phyloP scores from a whole-genome alignment of 257 asterid genomes.

The Capsicum rhomboideum region DNA sequence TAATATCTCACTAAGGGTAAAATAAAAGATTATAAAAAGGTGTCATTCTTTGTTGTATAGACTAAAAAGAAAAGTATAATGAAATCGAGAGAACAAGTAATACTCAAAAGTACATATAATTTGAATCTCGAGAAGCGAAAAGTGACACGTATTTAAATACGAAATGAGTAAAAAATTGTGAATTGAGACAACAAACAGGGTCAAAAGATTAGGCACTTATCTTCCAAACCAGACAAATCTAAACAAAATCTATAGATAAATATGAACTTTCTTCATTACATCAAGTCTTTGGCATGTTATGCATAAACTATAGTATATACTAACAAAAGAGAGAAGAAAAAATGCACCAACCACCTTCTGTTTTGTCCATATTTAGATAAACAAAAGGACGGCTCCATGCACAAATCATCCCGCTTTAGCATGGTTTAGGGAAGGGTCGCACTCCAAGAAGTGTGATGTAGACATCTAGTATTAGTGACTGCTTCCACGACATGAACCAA shows the following conservation, averaged over 20 bases:
- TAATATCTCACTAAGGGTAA: background rate
- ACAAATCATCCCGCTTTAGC: background rate
- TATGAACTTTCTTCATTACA: background rate
- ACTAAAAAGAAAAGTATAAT: background rate
- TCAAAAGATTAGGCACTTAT: background rate
- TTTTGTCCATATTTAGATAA: background rate
- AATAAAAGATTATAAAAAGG: background rate
- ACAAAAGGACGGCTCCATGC: too few relatives aligned
- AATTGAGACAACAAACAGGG: background rate
- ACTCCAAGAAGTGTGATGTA: background rate
- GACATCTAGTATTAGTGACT: background rate
- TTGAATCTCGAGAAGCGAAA: background rate
- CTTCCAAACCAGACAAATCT: background rate
- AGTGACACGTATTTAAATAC: background rate
- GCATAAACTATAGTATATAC: background rate
- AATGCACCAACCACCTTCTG: background rate
- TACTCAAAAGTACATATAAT: background rate
- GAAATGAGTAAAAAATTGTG: too few relatives aligned
- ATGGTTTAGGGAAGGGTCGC: too few relatives aligned
- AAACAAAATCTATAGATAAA: background rate
- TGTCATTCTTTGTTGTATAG: background rate
- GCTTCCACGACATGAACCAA: too few relatives aligned
- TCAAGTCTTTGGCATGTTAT: background rate
- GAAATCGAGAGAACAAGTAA: background rate
- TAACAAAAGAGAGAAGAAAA: background rate